A percentile compares a stretch with the other conserved stretches of the same genome.
Evolutionary conservation across 331 rosid species (phyloP).

Genomic region (Acacia pycnantha): DNA sequence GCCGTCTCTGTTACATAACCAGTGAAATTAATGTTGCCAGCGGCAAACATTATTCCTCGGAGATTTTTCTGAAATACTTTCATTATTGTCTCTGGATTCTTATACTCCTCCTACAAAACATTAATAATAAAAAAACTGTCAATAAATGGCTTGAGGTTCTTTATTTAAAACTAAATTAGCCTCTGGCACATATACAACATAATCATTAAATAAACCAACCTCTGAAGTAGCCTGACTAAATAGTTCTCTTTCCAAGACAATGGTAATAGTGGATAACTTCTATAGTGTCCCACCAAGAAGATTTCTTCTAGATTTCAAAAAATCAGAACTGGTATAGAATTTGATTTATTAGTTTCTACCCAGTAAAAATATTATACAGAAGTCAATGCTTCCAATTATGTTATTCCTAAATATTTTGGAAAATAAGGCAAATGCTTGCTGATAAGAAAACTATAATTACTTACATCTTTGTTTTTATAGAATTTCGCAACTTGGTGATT

Average conservation of each 20-base stretch:
- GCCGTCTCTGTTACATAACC: too few relatives aligned
- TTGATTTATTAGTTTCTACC: constrained; percentile 8
- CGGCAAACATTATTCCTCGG: too few relatives aligned
- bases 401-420: too few relatives aligned
- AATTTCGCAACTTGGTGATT: not conserved
- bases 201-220: constrained; percentile 23
- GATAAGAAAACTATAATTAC: constrained; percentile 2
- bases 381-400: not conserved
- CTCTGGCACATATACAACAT: not conserved
- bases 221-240: constrained; percentile 37
- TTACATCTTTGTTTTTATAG: constrained; percentile 34
- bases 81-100: constrained; percentile 34
- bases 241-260: constrained; percentile 26
- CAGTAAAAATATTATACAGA: not conserved
- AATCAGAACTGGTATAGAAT: constrained; percentile 13
- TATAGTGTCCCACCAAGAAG: not conserved
- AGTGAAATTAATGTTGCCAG: too few relatives aligned
- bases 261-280: not conserved
- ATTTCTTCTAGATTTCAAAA: not conserved
- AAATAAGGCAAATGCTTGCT: not conserved
- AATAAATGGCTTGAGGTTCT: constrained; percentile 10
- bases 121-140: not conserved
- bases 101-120: constrained; percentile 44
- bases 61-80: not conserved
- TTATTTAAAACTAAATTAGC: not conserved